Evolutionary conservation across 257 asterid genomes (phyloP).

Genomic region (Rauvolfia tetraphylla): DNA sequence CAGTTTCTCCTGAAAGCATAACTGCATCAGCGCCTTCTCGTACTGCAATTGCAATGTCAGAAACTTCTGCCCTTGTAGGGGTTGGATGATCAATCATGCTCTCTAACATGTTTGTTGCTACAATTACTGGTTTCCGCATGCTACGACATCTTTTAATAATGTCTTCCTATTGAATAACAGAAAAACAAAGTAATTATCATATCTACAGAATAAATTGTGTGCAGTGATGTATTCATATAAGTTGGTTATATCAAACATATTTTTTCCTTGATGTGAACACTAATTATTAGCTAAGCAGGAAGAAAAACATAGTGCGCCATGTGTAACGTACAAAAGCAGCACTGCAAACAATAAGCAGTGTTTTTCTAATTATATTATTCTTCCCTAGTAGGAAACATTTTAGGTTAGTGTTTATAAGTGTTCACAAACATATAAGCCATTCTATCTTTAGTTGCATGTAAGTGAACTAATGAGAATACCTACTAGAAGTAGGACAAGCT

Average conservation of each 20-base stretch:
- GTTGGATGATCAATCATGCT: slow-evolving; percentile 98
- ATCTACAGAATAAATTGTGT: neutral
- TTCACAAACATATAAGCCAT: neutral
- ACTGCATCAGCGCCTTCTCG: slow-evolving; percentile 94
- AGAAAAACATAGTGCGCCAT: neutral
- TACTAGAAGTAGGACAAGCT: neutral
- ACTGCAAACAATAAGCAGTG: neutral
- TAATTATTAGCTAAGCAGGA: neutral
- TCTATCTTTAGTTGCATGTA: neutral
- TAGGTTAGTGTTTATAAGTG: neutral
- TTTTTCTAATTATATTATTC: neutral
- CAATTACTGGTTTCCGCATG: slow-evolving; percentile 92
- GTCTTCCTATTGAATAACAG: slow-evolving; percentile 52
- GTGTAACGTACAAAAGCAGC: neutral
- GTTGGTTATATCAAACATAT: neutral
- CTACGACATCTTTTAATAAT: slow-evolving; percentile 83
- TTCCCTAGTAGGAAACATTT: neutral
- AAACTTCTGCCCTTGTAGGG: slow-evolving; percentile 98
- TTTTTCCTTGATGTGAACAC: neutral
- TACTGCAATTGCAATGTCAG: slow-evolving; percentile 97
- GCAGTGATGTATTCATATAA: neutral
- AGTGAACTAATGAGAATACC: neutral
- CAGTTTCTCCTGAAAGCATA: slow-evolving; percentile 99
- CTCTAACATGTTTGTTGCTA: slow-evolving; percentile 97
- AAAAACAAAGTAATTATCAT: neutral